Evolutionary conservation across 306 rosid species (phyloP), one percentile per base, ranked within the genome.

Genomic region (Rosa lucieae): DNA sequence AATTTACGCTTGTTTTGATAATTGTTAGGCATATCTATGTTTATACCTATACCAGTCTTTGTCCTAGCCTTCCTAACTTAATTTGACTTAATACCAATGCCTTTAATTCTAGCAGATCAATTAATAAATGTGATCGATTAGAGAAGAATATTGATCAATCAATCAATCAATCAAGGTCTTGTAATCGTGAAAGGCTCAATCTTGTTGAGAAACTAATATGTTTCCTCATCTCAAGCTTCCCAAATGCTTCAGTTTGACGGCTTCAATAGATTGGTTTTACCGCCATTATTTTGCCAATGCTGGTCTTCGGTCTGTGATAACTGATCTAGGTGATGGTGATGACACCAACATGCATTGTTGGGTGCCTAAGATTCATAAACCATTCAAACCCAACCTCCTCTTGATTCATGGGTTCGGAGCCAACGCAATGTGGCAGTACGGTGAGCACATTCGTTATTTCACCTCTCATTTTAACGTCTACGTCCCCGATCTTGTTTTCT

Each of bases 391-490:
- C 3, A 67, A 72, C 3, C 86, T 93, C 10, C 59, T 93, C 49
- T 88, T 93, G 5, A 52, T 93, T 29, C 97, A 93, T 14, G 97
- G 97, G 11, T 90, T 93, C 29, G 97, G 96, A 10, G 96, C 96
- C 69, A 91, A 88, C 2, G 97, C 97, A 3, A 93, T 87, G 92
- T 93, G 96, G 94, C 97, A 93, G 80, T 91, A 82, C 76, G 87
- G 89, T 8, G 92, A 89, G 5, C 88, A 84, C 75, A 74, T 93
- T 42, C 74, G 81, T 0, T 87, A 84, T 26, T 84, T 93, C 52
- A 79, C 78, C 6, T 1, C 77, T 0, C 74, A 62, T 0, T 93
- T 89, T 82, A 89, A 93, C 35, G 89, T 93, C 2, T 93, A 85
- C 67, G 94, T 93, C 8, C 97, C 97, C 0, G 97, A 93, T 70